Conservation (phyloP, 495 filamentous ascomycete species). For the Aspergillus panamensis region DNA sequence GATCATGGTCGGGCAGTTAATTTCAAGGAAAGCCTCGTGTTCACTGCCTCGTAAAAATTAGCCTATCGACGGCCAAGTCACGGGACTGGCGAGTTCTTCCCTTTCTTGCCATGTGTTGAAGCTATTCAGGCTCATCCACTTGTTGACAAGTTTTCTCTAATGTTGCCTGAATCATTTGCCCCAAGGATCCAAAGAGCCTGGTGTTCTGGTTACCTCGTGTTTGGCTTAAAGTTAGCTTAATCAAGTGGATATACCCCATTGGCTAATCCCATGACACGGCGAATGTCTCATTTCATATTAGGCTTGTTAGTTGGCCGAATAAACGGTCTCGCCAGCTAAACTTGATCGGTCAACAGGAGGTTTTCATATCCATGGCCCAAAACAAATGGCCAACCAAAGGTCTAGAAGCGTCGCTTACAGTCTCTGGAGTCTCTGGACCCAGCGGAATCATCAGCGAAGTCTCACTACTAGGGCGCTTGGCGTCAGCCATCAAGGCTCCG, state of each 20-base stretch:
- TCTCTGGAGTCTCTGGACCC: background rate
- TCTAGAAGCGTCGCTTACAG: background rate
- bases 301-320: background rate
- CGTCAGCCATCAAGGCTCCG: background rate
- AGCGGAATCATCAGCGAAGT: background rate
- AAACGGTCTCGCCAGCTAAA: background rate
- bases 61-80: background rate
- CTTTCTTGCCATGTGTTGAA: background rate
- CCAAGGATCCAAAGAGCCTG: background rate
- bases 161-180: background rate
- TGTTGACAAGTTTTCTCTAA: background rate
- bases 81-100: background rate
- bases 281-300: background rate
- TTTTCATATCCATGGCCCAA: background rate
- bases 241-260: constrained; percentile 5
- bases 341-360: background rate
- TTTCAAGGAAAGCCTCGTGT: background rate
- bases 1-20: no score
- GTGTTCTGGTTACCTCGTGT: background rate
- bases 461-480: constrained; percentile 9
- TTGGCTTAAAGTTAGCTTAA: background rate
- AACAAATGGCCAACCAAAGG: constrained; percentile 11
- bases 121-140: background rate
- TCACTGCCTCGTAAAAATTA: background rate
- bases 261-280: constrained; percentile 10